These are phyloP conservation scores for Serendipita sp. DNA, from an alignment of 1,284 basidiomycete genomes.

Conservation along the genomic window DNA sequence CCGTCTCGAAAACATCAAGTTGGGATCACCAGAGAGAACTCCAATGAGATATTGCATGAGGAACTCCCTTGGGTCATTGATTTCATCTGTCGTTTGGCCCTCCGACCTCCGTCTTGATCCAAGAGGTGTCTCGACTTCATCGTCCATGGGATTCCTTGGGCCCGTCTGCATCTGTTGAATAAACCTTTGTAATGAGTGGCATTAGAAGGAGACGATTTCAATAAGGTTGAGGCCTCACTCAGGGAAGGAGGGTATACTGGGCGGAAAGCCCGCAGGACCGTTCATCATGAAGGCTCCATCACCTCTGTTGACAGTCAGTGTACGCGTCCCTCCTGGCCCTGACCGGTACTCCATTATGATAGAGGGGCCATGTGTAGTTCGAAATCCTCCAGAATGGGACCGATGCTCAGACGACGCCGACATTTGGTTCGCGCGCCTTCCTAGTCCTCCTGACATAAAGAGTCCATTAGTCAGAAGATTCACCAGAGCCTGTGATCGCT, in stretches of 20 bases:
- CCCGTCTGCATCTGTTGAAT: background rate
- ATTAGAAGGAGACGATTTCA: background rate
- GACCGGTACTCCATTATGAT: too few relatives aligned
- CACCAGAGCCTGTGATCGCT: background rate
- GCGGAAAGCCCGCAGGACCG: background rate
- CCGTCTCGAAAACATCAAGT: background rate
- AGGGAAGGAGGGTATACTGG: background rate
- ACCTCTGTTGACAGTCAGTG: background rate
- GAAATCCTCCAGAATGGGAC: too few relatives aligned
- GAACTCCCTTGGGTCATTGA: background rate
- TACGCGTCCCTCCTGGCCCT: too few relatives aligned
- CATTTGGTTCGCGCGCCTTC: too few relatives aligned
- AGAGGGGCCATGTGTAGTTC: too few relatives aligned
- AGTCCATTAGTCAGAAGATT: background rate
- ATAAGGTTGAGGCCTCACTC: background rate
- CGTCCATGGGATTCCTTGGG: background rate
- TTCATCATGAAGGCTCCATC: background rate
- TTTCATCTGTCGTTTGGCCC: background rate
- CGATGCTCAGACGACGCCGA: too few relatives aligned
- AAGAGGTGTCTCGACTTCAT: background rate
- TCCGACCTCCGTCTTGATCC: background rate
- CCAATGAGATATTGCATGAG: slow-evolving; percentile 1
- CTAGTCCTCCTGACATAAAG: too few relatives aligned
- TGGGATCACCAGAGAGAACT: background rate
- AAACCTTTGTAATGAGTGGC: background rate